These are phyloP conservation scores for Davidsoniella australis DNA, from an alignment of 2,329 filamentous ascomycete genomes.

Conservation along the genomic window DNA sequence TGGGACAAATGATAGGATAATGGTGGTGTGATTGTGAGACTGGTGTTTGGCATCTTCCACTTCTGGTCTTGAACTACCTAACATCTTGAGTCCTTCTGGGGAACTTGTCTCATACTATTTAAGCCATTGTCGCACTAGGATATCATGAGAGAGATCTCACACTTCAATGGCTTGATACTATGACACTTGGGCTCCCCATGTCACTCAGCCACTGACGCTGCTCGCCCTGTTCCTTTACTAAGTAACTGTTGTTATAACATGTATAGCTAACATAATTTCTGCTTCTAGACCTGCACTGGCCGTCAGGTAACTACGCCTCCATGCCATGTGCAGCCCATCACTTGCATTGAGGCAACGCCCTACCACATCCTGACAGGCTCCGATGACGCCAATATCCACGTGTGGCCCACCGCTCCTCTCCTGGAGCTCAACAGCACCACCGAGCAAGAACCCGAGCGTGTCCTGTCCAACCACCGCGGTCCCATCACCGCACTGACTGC, in stretches of 20 bases:
- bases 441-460: conserved; percentile 54
- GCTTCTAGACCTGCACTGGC: conserved; percentile 49
- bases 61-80: too few relatives aligned
- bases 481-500: conserved; percentile 48
- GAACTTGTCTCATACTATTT: too few relatives aligned
- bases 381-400: conserved; percentile 74
- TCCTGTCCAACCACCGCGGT: conserved; percentile 60
- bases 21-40: too few relatives aligned
- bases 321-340: conserved; percentile 66
- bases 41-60: too few relatives aligned
- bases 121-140: too few relatives aligned
- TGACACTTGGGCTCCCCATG: not conserved
- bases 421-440: conserved; percentile 40
- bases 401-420: conserved; percentile 70
- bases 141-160: too few relatives aligned
- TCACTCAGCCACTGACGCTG: not conserved
- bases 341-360: conserved; percentile 53
- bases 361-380: conserved; percentile 64
- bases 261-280: not conserved
- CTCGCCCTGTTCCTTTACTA: not conserved
- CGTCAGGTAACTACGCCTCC: conserved; percentile 59
- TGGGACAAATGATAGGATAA: too few relatives aligned
- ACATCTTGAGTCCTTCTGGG: too few relatives aligned
- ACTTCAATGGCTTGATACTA: not conserved
- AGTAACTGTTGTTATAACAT: too few relatives aligned